phyloP scores from a whole-genome alignment of 805 yeast genomes.

The Yarrowia sp. region DNA sequence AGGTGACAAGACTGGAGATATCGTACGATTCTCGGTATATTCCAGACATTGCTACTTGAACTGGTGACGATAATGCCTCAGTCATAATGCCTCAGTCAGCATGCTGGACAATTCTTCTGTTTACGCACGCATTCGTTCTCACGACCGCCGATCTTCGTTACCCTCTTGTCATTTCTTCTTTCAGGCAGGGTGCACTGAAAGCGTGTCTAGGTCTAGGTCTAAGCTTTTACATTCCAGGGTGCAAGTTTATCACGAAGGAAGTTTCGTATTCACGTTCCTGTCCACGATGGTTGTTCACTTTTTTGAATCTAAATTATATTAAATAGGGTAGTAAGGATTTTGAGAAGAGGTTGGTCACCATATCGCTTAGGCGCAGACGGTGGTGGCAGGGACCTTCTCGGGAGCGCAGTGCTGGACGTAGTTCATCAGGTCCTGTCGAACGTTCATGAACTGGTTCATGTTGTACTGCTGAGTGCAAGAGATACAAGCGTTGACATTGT shows the following conservation, averaged over 20 bases:
- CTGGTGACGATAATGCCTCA: too few species aligned
- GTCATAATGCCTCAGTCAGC: too few species aligned
- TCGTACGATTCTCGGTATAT: too few species aligned
- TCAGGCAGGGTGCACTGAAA: constrained; percentile 4
- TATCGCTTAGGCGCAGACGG: constrained; percentile 25
- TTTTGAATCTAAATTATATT: constrained; percentile 34
- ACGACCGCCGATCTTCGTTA: not conserved
- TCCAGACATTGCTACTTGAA: too few species aligned
- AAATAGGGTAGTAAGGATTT: constrained; percentile 31
- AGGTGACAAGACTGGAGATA: too few species aligned
- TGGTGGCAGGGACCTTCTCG: constrained; percentile 34
- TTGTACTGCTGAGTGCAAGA: constrained; percentile 35
- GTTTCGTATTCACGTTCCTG: constrained; percentile 3
- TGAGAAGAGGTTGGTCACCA: not conserved
- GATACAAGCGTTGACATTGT: constrained; percentile 23
- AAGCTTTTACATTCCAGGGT: constrained; percentile 14
- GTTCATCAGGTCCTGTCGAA: constrained; percentile 35
- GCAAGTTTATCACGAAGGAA: not conserved
- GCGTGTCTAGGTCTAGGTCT: not conserved
- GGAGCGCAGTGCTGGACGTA: constrained; percentile 38
- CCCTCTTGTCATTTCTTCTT: not conserved
- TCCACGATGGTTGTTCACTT: not conserved
- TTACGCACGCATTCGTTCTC: not conserved
- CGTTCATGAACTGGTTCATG: constrained; percentile 37
- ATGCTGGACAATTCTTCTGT: not conserved